Evolutionary conservation across 331 rosid genomes (phyloP).

Genomic region (Malus hybrid): DNA sequence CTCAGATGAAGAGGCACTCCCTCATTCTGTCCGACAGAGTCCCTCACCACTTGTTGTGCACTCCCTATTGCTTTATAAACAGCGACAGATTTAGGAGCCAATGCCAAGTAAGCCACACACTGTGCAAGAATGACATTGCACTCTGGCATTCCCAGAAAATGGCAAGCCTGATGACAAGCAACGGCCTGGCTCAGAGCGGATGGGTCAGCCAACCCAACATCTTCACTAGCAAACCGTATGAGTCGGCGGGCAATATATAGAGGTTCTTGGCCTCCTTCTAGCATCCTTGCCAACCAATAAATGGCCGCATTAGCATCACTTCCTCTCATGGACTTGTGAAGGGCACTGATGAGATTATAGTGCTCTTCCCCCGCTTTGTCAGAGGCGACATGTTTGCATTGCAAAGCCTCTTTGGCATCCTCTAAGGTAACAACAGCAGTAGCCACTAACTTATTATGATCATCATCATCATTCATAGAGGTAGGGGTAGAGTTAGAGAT

Average conservation of each 20-base stretch:
- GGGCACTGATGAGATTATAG: conserved; percentile 68
- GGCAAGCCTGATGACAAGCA: conserved; percentile 74
- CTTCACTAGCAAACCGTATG: conserved; percentile 69
- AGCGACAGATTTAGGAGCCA: conserved; percentile 63
- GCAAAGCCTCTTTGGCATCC: conserved; percentile 77
- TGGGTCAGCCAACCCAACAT: conserved; percentile 76
- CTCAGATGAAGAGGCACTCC: conserved; percentile 88
- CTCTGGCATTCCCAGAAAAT: conserved; percentile 82
- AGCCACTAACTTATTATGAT: neutral
- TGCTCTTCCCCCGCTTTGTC: conserved; percentile 83
- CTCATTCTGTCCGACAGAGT: conserved; percentile 69
- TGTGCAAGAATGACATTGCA: conserved; percentile 78
- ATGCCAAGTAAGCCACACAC: conserved; percentile 68
- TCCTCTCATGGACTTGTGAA: conserved; percentile 86
- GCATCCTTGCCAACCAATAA: conserved; percentile 83
- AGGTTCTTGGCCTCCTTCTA: conserved; percentile 76
- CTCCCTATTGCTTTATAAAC: conserved; percentile 56
- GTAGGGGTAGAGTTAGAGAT: neutral
- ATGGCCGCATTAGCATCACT: conserved; percentile 66
- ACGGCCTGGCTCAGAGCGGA: conserved; percentile 72
- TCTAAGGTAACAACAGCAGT: conserved; percentile 29
- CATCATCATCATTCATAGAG: neutral
- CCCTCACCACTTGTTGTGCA: conserved; percentile 59
- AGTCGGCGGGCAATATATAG: conserved; percentile 76
- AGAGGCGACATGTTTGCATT: conserved; percentile 76